Percentiles rank a stretch among this genome's conserved stretches.
These are phyloP conservation scores for Quercus bicolor DNA, from an alignment of 306 rosid genomes.

Conservation along the genomic window DNA sequence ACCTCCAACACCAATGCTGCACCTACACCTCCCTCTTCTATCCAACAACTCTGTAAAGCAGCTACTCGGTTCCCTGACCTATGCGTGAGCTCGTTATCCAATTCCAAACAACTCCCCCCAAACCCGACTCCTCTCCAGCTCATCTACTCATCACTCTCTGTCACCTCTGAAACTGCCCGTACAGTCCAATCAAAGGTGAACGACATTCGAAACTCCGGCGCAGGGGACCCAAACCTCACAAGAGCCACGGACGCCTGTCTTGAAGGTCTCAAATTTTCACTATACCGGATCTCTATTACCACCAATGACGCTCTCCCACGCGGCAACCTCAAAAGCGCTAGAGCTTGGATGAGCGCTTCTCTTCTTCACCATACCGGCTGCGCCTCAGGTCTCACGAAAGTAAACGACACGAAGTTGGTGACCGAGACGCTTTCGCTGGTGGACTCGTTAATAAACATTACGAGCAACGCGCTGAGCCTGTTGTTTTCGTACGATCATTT, in stretches of 20 bases:
- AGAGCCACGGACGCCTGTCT: conserved; percentile 59
- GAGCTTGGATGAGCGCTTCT: conserved; percentile 75
- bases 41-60: conserved; percentile 54
- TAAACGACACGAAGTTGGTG: conserved; percentile 62
- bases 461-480: conserved; percentile 79
- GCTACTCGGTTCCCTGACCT: conserved; percentile 69
- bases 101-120: conserved; percentile 23
- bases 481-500: conserved; percentile 44
- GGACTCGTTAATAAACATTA: conserved; percentile 23
- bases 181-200: conserved; percentile 54
- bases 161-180: conserved; percentile 39
- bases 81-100: conserved; percentile 48
- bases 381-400: conserved; percentile 55
- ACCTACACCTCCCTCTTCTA: background rate
- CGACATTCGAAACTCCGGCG: conserved; percentile 39
- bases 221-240: conserved; percentile 43
- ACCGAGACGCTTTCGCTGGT: conserved; percentile 56
- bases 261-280: conserved; percentile 39
- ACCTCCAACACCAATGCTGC: background rate
- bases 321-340: conserved; percentile 47
- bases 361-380: conserved; percentile 62
- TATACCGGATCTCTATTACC: conserved; percentile 52
- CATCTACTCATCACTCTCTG: conserved; percentile 41
- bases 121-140: conserved; percentile 38
- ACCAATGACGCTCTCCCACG: conserved; percentile 36